Conservation (phyloP, 73 alveolate species). For the Tetrahymena malaccensis region DNA sequence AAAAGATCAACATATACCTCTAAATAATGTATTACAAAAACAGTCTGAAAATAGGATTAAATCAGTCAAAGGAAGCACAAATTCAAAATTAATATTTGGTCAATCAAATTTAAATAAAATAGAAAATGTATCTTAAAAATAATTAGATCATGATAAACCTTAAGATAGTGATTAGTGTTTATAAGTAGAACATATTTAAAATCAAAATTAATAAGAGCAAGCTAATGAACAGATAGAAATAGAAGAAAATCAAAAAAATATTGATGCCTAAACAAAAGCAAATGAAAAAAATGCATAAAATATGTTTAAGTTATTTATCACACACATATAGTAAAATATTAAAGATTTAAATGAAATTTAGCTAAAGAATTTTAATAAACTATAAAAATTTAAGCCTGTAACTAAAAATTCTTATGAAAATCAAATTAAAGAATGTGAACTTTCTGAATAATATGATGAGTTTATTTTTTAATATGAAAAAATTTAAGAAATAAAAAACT, state of each 20-base stretch:
- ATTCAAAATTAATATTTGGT: neutral
- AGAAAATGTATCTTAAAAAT: too few relatives aligned
- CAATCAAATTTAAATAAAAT: too few relatives aligned
- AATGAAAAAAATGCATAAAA: neutral
- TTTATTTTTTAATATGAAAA: neutral
- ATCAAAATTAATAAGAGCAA: neutral
- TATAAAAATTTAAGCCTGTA: neutral
- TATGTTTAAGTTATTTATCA: neutral
- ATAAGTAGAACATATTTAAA: neutral
- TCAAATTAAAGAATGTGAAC: neutral
- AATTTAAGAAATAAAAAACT: neutral
- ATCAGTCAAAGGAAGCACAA: neutral
- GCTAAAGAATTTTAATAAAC: neutral
- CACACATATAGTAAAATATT: neutral
- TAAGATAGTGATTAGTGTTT: too few relatives aligned
- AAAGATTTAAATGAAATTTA: neutral
- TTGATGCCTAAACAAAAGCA: neutral
- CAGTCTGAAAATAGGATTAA: neutral
- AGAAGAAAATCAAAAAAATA: neutral
- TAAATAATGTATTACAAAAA: neutral
- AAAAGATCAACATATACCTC: neutral
- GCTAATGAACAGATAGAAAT: neutral
- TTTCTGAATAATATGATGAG: neutral
- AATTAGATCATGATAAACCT: too few relatives aligned
- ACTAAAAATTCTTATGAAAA: neutral